These are phyloP conservation scores for Podila horticola DNA, from an alignment of 192 early-diverging fungal species.

Conservation along the genomic window DNA sequence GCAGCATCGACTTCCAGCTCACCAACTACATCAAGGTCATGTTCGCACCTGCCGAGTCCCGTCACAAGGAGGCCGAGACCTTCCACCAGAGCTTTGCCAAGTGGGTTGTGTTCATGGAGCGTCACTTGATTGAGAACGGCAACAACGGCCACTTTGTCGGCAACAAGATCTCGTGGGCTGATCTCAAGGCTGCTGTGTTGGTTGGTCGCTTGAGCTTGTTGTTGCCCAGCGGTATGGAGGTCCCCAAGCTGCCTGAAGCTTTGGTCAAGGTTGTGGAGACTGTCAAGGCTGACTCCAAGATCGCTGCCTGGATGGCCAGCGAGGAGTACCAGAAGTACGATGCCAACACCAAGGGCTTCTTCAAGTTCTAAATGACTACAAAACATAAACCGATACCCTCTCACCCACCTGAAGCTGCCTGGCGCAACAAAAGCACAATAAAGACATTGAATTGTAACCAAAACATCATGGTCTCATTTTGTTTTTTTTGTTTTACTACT, in stretches of 20 bases:
- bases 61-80: not conserved
- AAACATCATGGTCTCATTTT: no score
- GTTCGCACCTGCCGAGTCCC: not conserved
- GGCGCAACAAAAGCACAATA: no score
- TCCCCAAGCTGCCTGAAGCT: not conserved
- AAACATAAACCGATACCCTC: no score
- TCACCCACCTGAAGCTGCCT: no score
- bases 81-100: conserved; percentile 1
- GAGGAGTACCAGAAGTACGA: not conserved
- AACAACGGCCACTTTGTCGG: conserved; percentile 34
- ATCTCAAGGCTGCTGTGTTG: conserved; percentile 12
- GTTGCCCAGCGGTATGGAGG: conserved; percentile 8
- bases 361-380: not conserved
- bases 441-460: no score
- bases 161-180: conserved; percentile 25
- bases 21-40: not conserved
- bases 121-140: conserved; percentile 1
- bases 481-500: no score
- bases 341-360: not conserved
- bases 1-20: not conserved
- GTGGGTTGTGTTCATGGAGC: conserved; percentile 15
- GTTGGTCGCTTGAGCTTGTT: conserved; percentile 14
- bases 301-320: not conserved
- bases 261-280: conserved; percentile 4
- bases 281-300: conserved; percentile 4